Percentiles rank a stretch among this genome's conserved stretches.
Conservation (phyloP, 148 eudicot species). For the Pharnaceum exiguum region DNA sequence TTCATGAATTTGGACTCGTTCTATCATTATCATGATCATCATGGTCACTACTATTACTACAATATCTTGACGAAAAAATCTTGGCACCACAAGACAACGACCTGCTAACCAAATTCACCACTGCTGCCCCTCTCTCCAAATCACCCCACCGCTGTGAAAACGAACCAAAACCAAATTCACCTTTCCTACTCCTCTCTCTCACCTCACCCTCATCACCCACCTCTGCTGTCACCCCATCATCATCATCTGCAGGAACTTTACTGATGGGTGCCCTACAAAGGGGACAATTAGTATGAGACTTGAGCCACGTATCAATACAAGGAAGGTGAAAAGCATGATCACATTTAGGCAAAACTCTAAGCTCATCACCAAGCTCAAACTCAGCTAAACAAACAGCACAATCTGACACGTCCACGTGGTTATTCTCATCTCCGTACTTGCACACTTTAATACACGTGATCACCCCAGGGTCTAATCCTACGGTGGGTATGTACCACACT, state of each 20-base stretch:
- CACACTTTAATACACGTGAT: conserved; percentile 40
- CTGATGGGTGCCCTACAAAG: conserved; percentile 58
- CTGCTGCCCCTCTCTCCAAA: conserved; percentile 21
- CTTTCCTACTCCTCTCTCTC: background rate
- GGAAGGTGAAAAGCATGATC: conserved; percentile 68
- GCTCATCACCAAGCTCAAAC: conserved; percentile 49
- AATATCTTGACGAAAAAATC: conserved; percentile 27
- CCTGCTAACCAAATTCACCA: conserved; percentile 36
- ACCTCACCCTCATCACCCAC: background rate
- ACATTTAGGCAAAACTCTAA: conserved; percentile 63
- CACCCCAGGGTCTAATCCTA: conserved; percentile 48
- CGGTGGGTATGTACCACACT: conserved; percentile 57
- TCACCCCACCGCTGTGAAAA: conserved; percentile 14
- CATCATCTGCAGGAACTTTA: background rate
- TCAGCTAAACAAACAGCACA: conserved; percentile 74
- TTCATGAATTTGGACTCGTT: conserved; percentile 8
- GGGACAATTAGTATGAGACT: conserved; percentile 72
- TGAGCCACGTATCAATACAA: conserved; percentile 84
- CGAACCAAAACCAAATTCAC: background rate
- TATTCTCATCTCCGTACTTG: conserved; percentile 35
- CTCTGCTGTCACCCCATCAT: conserved; percentile 7
- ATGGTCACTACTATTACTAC: conserved; percentile 5
- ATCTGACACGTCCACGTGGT: conserved; percentile 35
- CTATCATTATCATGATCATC: background rate
- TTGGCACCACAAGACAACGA: conserved; percentile 55